Percentiles rank a stretch among this genome's conserved stretches.
Conservation (phyloP, 495 filamentous ascomycete genomes). For the Annulohypoxylon maeteangense region DNA sequence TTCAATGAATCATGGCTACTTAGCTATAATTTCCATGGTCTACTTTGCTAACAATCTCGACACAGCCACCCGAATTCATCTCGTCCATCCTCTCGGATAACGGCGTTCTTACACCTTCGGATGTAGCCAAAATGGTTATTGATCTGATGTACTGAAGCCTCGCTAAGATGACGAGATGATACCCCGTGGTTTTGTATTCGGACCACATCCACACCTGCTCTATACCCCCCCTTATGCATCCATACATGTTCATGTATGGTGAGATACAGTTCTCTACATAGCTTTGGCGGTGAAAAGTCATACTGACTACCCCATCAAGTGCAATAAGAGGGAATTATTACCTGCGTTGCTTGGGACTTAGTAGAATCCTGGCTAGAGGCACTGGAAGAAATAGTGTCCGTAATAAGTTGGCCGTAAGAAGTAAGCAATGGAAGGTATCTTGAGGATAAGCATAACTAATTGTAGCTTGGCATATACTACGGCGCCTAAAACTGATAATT, state of each 20-base stretch:
- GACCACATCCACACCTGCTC: neutral
- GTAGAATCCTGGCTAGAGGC: neutral
- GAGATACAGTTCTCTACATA: neutral
- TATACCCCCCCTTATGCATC: neutral
- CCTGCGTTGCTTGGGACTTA: neutral
- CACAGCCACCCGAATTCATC: conserved; percentile 76
- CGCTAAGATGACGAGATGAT: neutral
- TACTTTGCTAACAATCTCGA: conserved; percentile 5
- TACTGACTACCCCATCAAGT: neutral
- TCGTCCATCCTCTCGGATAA: conserved; percentile 61
- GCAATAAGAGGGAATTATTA: neutral
- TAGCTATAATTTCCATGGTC: neutral
- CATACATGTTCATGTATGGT: neutral
- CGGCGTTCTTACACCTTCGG: conserved; percentile 54
- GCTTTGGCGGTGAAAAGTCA: neutral
- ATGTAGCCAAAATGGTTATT: conserved; percentile 45
- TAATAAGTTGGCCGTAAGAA: neutral
- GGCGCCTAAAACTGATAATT: neutral
- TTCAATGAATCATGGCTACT: conserved; percentile 27
- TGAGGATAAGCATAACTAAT: neutral
- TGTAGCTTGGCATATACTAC: neutral
- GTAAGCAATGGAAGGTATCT: neutral
- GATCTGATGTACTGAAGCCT: conserved; percentile 44
- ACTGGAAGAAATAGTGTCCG: neutral
- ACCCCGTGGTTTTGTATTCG: neutral